These are phyloP conservation scores for Closterium sp. DNA, from an alignment of 139 green algal species.

Conservation along the genomic window DNA sequence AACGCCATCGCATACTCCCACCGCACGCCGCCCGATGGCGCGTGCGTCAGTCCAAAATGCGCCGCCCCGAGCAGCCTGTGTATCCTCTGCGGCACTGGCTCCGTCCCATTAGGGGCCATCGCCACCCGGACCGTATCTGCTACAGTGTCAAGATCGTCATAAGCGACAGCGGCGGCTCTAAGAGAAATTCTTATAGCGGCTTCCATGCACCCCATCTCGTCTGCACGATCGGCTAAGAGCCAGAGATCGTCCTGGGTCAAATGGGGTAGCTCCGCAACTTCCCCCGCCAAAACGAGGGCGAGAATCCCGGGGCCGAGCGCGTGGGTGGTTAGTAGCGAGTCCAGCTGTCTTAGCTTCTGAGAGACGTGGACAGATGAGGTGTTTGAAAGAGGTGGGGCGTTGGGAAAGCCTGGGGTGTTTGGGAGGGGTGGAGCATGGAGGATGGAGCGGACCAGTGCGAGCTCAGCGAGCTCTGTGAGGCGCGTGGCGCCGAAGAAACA, in stretches of 20 bases:
- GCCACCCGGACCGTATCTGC: not conserved
- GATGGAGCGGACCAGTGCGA: not conserved
- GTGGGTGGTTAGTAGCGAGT: not conserved
- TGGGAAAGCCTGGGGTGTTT: not conserved
- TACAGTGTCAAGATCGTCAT: not conserved
- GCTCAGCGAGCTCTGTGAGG: not conserved
- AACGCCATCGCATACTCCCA: not conserved
- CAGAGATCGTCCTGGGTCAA: not conserved
- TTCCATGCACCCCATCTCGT: not conserved
- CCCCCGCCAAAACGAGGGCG: not conserved
- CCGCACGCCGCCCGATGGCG: not conserved
- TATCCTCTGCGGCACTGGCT: not conserved
- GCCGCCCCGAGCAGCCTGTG: not conserved
- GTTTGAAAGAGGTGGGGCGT: not conserved
- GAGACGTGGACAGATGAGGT: not conserved
- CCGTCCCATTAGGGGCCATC: not conserved
- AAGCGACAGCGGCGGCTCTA: not conserved
- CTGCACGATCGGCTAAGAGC: not conserved
- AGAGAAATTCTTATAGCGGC: not conserved
- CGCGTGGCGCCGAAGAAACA: not conserved
- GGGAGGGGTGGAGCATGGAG: not conserved
- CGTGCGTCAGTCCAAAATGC: not conserved
- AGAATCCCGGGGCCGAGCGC: not conserved
- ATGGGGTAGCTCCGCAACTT: not conserved
- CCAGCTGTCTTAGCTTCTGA: not conserved